Conservation (phyloP, 495 filamentous ascomycete species). For the Bryoglossum gracile region DNA sequence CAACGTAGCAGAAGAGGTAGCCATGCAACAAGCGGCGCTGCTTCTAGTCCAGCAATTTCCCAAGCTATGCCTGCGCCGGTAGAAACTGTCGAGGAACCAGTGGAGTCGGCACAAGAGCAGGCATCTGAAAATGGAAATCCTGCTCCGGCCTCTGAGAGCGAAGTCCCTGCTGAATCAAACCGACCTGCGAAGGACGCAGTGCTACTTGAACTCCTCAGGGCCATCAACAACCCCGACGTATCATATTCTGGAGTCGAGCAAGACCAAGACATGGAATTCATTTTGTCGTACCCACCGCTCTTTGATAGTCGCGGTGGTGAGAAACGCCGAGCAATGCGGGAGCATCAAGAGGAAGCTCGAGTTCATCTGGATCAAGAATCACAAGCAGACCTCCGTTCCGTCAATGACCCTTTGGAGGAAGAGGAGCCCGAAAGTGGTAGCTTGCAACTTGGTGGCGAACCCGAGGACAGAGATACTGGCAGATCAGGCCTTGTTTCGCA, state of each 20-base stretch:
- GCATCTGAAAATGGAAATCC: neutral
- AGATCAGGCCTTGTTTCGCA: constrained; percentile 44
- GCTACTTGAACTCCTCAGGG: constrained; percentile 15
- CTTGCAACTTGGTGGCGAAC: constrained; percentile 82
- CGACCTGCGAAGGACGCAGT: constrained; percentile 18
- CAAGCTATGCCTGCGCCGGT: constrained; percentile 49
- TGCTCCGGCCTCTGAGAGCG: constrained; percentile 18
- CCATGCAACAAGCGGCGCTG: constrained; percentile 67
- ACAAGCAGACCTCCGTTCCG: constrained; percentile 37
- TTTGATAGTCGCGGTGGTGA: constrained; percentile 73
- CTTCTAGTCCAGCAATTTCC: constrained; percentile 70
- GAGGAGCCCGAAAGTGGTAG: constrained; percentile 74
- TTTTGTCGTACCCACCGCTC: constrained; percentile 49
- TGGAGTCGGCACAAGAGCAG: constrained; percentile 34
- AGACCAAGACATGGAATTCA: neutral
- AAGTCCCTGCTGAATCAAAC: constrained; percentile 25
- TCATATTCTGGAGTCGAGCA: constrained; percentile 2
- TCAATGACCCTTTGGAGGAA: constrained; percentile 28
- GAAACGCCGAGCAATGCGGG: constrained; percentile 64
- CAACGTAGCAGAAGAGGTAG: constrained; percentile 66
- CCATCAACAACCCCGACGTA: constrained; percentile 15
- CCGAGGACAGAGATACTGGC: constrained; percentile 60
- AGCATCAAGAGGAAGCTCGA: constrained; percentile 60
- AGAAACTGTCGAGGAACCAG: constrained; percentile 17
- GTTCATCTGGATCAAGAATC: constrained; percentile 51